A percentile compares a stretch with the other conserved stretches of the same genome.
Conservation (phyloP, 164 flowering plant species). For the Annona cherimola region DNA sequence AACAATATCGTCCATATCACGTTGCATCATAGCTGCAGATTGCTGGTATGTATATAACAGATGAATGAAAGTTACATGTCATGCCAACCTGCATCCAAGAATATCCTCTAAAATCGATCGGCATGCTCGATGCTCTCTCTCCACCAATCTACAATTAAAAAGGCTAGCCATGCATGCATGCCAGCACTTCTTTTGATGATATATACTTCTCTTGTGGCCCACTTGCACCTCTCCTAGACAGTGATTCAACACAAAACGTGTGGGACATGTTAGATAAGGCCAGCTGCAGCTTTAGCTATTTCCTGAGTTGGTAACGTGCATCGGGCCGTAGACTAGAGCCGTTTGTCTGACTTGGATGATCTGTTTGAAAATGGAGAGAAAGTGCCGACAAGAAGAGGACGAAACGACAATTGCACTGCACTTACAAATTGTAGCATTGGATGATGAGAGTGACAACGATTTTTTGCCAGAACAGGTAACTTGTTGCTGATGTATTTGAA, state of each 20-base stretch:
- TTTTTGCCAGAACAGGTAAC: too few relatives aligned
- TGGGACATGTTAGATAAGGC: neutral
- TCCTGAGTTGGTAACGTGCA: neutral
- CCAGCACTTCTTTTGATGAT: neutral
- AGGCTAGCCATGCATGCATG: neutral
- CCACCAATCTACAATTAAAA: too few relatives aligned
- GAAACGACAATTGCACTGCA: too few relatives aligned
- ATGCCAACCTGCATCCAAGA: neutral
- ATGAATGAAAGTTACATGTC: neutral
- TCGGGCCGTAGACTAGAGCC: too few relatives aligned
- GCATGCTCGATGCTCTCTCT: neutral
- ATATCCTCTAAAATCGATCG: neutral
- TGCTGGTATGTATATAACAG: neutral
- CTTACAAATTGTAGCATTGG: too few relatives aligned
- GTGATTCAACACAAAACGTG: neutral
- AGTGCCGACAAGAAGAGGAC: too few relatives aligned
- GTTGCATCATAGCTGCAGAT: too few relatives aligned
- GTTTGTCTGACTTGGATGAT: too few relatives aligned
- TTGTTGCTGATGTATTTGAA: too few relatives aligned
- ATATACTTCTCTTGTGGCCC: neutral
- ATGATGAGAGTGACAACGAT: too few relatives aligned
- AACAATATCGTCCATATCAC: too few relatives aligned
- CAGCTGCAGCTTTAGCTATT: neutral
- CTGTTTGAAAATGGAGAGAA: too few relatives aligned
- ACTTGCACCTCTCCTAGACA: neutral